Evolutionary conservation across 352 stramenopile species (phyloP).

Genomic region (Nothophytophthora sp.): DNA sequence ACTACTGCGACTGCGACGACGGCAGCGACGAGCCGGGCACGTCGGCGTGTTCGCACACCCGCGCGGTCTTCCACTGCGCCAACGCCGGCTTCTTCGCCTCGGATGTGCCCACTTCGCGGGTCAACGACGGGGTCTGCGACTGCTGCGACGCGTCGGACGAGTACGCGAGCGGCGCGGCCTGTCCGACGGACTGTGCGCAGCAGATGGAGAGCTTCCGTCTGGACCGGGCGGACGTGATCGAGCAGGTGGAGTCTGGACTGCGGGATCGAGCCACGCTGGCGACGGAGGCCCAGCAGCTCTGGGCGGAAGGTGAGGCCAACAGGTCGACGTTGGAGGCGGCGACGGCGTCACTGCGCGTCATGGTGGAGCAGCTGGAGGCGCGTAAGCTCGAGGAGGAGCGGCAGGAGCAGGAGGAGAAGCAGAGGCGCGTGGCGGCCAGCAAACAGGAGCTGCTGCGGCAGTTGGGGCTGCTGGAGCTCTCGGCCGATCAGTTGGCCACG

Average conservation of each 20-base stretch:
- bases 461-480: conserved; percentile 63
- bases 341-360: conserved; percentile 27
- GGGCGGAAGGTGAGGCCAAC: conserved; percentile 33
- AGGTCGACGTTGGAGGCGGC: conserved; percentile 26
- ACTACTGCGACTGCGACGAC: conserved; percentile 95
- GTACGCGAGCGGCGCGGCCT: conserved; percentile 33
- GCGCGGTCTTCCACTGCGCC: conserved; percentile 43
- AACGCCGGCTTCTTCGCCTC: conserved; percentile 52
- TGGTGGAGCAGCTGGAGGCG: conserved; percentile 44
- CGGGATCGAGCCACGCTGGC: conserved; percentile 42
- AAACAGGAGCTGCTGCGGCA: conserved; percentile 50
- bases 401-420: conserved; percentile 54
- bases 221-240: conserved; percentile 66
- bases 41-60: conserved; percentile 63
- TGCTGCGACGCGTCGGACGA: conserved; percentile 98
- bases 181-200: conserved; percentile 33
- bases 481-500: conserved; percentile 52
- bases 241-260: conserved; percentile 68
- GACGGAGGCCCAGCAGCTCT: conserved; percentile 31
- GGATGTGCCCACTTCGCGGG: conserved; percentile 52
- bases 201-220: conserved; percentile 43
- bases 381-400: conserved; percentile 41
- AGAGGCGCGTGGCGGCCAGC: conserved; percentile 33
- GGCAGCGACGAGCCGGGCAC: conserved; percentile 91
- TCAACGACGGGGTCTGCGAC: conserved; percentile 96